Evolutionary conservation across 768 basidiomycete genomes (phyloP).

Genomic region (Mycena rosella): DNA sequence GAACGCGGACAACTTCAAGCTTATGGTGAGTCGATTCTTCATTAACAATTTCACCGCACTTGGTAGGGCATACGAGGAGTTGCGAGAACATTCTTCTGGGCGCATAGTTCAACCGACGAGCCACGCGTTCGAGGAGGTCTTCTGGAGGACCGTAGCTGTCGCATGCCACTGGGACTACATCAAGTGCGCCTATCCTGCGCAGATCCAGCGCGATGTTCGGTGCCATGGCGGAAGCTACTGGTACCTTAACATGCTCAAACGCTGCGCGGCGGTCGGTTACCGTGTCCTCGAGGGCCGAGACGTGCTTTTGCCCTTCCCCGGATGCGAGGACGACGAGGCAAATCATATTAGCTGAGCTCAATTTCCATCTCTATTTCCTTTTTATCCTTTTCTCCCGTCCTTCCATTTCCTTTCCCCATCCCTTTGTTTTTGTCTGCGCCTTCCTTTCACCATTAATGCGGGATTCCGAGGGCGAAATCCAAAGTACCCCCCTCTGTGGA

Average conservation of each 20-base stretch:
- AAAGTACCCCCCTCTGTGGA: no score
- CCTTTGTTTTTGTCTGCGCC: no score
- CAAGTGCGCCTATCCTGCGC: no score
- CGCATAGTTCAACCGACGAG: not conserved
- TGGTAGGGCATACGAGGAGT: not conserved
- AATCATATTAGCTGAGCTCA: no score
- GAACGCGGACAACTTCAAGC: conserved; percentile 1
- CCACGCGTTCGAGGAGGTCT: not conserved
- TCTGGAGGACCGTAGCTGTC: not conserved
- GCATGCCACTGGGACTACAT: not conserved
- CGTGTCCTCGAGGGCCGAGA: not conserved
- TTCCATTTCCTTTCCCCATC: not conserved
- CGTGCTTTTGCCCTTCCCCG: not conserved
- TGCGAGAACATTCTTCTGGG: not conserved
- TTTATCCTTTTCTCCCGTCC: no score
- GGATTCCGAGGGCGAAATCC: not conserved
- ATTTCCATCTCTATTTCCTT: no score
- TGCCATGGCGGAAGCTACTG: not conserved
- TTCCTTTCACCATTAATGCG: no score
- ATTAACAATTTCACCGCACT: not conserved
- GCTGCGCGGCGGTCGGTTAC: not conserved
- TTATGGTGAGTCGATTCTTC: not conserved
- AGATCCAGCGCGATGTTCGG: not conserved
- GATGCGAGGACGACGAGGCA: not conserved
- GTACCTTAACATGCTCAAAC: not conserved